Evolutionary conservation across 371 early-diverging fungal genomes (phyloP).

Genomic region (Antonospora locustae): DNA sequence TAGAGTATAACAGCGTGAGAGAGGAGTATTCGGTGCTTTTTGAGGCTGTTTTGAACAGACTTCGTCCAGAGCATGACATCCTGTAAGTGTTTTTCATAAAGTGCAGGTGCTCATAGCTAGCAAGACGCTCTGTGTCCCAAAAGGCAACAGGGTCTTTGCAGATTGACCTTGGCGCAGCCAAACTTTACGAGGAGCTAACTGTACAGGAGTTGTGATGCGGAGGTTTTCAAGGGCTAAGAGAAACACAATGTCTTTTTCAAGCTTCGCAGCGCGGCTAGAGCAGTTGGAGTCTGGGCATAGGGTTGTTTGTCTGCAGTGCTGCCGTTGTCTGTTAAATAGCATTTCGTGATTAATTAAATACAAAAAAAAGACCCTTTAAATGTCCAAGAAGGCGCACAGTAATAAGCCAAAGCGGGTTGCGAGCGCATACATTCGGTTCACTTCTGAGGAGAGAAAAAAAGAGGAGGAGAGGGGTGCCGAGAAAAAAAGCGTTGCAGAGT

Average conservation of each 20-base stretch:
- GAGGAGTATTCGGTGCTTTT: conserved; percentile 3
- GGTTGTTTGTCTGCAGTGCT: no score
- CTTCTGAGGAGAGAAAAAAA: conserved; percentile 34
- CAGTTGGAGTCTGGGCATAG: no score
- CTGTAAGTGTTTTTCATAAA: conserved; percentile 3
- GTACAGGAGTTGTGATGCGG: no score
- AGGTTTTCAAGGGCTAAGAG: no score
- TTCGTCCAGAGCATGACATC: conserved; percentile 20
- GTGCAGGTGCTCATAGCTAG: background rate
- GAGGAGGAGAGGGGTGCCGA: conserved; percentile 13
- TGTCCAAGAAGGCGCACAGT: conserved; percentile 42
- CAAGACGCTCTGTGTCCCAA: background rate
- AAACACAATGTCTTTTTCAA: no score
- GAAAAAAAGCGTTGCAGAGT: conserved; percentile 7
- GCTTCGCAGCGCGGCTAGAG: no score
- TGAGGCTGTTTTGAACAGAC: conserved; percentile 3
- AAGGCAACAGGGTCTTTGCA: no score
- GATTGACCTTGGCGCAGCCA: no score
- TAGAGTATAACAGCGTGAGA: conserved; percentile 12
- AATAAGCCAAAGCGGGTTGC: conserved; percentile 54
- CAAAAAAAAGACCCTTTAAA: conserved; percentile 40
- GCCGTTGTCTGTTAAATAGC: no score
- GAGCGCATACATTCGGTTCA: conserved; percentile 51
- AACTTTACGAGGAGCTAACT: no score
- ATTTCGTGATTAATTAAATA: no score